Conservation (phyloP, 371 early-diverging fungal genomes). For the Actinomortierella wolfii region DNA sequence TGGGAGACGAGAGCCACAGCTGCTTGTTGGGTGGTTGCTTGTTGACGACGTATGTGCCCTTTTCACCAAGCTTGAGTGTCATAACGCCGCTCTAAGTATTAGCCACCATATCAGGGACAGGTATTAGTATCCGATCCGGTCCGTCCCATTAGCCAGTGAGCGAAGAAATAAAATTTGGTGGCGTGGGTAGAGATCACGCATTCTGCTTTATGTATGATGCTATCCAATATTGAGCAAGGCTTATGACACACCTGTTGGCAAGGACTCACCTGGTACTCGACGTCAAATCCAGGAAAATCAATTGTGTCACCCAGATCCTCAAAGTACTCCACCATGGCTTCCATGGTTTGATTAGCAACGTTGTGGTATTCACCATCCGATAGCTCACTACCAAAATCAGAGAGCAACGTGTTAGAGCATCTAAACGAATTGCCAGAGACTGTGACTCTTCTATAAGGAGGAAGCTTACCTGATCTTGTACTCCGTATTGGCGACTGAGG, state of each 20-base stretch:
- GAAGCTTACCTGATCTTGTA: too few species aligned
- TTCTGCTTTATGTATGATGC: background rate
- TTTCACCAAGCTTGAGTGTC: conserved; percentile 81
- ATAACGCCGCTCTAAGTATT: conserved; percentile 75
- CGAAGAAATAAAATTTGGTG: background rate
- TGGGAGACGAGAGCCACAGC: conserved; percentile 98
- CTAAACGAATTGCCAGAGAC: too few species aligned
- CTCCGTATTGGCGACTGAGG: too few species aligned
- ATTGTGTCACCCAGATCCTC: conserved; percentile 81
- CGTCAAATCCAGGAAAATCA: conserved; percentile 77
- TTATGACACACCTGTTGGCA: conserved; percentile 38
- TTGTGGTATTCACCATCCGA: conserved; percentile 70
- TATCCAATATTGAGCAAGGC: too few species aligned
- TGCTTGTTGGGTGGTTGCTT: conserved; percentile 99
- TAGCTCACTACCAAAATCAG: conserved; percentile 51
- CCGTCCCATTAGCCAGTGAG: too few species aligned
- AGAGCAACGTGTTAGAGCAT: too few species aligned
- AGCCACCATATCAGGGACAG: background rate
- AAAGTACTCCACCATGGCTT: conserved; percentile 71
- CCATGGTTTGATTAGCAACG: conserved; percentile 71
- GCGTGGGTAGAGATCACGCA: background rate
- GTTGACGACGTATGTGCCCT: conserved; percentile 96
- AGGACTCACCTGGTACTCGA: conserved; percentile 78
- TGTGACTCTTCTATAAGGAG: too few species aligned
- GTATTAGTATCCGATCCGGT: background rate